These are phyloP conservation scores for Lasiodiplodia theobromae DNA, from an alignment of 2,329 filamentous ascomycete genomes.

Conservation along the genomic window DNA sequence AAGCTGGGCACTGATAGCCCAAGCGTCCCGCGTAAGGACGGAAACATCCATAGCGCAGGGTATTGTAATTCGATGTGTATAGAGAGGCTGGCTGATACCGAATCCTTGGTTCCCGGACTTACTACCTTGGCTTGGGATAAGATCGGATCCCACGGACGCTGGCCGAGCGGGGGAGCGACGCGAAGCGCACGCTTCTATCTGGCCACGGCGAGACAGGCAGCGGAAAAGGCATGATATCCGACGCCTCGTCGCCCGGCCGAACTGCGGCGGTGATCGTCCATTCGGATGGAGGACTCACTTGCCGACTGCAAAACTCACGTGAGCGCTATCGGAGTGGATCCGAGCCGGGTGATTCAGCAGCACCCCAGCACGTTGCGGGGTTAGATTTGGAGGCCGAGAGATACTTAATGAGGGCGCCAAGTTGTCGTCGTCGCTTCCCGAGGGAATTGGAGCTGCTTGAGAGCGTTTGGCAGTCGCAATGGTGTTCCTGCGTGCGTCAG, in stretches of 20 bases:
- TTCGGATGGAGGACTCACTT: conserved; percentile 20
- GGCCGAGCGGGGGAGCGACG: conserved; percentile 22
- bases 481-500: conserved; percentile 24
- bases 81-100: conserved; percentile 19
- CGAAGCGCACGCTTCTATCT: not conserved
- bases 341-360: conserved; percentile 17
- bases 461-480: conserved; percentile 6
- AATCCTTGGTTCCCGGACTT: conserved; percentile 15
- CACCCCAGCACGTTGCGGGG: conserved; percentile 10
- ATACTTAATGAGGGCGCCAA: conserved; percentile 24
- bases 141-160: conserved; percentile 22
- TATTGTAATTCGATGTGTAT: conserved; percentile 26
- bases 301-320: conserved; percentile 18
- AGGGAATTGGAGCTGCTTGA: not conserved
- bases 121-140: conserved; percentile 27
- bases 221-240: conserved; percentile 18
- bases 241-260: conserved; percentile 1
- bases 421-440: not conserved
- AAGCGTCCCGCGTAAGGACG: conserved; percentile 7
- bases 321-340: conserved; percentile 22
- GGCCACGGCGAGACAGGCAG: not conserved
- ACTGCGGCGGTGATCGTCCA: conserved; percentile 14
- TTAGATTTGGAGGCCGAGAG: not conserved
- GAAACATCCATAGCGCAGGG: not conserved
- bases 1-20: conserved; percentile 27